Evolutionary conservation across 2,329 filamentous ascomycete species (phyloP).

Genomic region (Paracamarosporium sp.): DNA sequence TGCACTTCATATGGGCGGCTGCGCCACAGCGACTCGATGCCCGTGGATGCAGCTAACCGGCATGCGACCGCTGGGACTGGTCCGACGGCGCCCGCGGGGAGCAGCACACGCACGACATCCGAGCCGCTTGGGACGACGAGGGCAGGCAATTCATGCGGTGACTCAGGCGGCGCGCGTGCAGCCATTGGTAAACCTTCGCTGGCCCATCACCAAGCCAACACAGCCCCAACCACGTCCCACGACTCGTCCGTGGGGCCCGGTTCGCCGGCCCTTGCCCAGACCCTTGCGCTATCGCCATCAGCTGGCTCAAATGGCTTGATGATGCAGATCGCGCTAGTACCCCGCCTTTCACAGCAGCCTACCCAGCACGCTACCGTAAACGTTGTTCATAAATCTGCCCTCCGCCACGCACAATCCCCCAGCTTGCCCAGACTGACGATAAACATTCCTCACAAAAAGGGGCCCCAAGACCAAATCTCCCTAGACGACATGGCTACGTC

Average conservation of each 20-base stretch:
- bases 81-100: constrained; percentile 3
- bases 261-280: neutral
- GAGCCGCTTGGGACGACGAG: neutral
- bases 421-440: neutral
- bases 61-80: neutral
- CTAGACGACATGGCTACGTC: constrained; percentile 4
- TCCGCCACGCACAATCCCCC: neutral
- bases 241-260: neutral
- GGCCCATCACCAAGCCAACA: neutral
- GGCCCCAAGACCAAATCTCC: neutral
- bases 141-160: neutral
- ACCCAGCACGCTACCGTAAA: neutral
- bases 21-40: neutral
- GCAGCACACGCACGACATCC: neutral
- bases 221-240: neutral
- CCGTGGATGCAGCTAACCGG: neutral
- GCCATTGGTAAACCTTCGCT: neutral
- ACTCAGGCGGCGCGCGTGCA: constrained; percentile 1
- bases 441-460: neutral
- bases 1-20: neutral
- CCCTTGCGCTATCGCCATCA: neutral
- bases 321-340: constrained; percentile 6
- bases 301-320: no score
- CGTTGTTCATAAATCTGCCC: neutral
- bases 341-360: constrained; percentile 8